Percentiles rank a stretch among this genome's conserved stretches.
These are phyloP conservation scores for Leucoagaricus sp. DNA, from an alignment of 1,284 basidiomycete species.

Conservation along the genomic window DNA sequence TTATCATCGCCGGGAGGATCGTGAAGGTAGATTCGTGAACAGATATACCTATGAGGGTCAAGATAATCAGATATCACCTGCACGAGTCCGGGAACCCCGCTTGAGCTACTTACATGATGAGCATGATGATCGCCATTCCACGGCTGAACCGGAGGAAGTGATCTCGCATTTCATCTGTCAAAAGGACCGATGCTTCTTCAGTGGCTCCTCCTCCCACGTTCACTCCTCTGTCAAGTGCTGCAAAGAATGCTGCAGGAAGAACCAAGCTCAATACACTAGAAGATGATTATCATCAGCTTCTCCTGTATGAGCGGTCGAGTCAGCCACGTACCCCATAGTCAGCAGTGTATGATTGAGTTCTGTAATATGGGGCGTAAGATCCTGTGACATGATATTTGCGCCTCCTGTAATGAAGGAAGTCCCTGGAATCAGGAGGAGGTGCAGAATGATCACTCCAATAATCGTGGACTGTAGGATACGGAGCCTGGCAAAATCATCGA, in stretches of 20 bases:
- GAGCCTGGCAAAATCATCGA: not conserved
- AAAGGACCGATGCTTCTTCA: slow-evolving; percentile 28
- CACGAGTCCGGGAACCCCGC: no score
- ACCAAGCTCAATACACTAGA: slow-evolving; percentile 60
- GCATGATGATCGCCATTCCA: slow-evolving; percentile 60
- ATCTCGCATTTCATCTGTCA: slow-evolving; percentile 44
- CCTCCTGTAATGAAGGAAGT: slow-evolving; percentile 64
- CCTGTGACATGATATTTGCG: slow-evolving; percentile 47
- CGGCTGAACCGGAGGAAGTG: slow-evolving; percentile 60
- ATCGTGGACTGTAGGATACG: slow-evolving; percentile 9
- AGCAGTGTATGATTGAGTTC: slow-evolving; percentile 69
- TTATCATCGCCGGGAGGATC: slow-evolving; percentile 66
- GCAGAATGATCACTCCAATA: slow-evolving; percentile 59
- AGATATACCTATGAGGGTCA: slow-evolving; percentile 58
- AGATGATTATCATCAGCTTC: not conserved
- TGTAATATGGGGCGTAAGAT: slow-evolving; percentile 46
- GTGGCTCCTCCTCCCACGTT: slow-evolving; percentile 25
- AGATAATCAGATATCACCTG: not conserved
- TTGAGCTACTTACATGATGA: slow-evolving; percentile 60
- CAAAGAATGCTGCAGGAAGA: slow-evolving; percentile 66
- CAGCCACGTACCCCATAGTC: slow-evolving; percentile 53
- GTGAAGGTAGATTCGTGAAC: slow-evolving; percentile 65
- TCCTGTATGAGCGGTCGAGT: not conserved
- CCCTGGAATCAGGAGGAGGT: slow-evolving; percentile 63
- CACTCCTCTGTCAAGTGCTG: slow-evolving; percentile 47